A percentile compares a stretch with the other conserved stretches of the same genome.
phyloP scores from a whole-genome alignment of 2,329 filamentous ascomycete genomes.

The Pseudogymnoascus sp. region DNA sequence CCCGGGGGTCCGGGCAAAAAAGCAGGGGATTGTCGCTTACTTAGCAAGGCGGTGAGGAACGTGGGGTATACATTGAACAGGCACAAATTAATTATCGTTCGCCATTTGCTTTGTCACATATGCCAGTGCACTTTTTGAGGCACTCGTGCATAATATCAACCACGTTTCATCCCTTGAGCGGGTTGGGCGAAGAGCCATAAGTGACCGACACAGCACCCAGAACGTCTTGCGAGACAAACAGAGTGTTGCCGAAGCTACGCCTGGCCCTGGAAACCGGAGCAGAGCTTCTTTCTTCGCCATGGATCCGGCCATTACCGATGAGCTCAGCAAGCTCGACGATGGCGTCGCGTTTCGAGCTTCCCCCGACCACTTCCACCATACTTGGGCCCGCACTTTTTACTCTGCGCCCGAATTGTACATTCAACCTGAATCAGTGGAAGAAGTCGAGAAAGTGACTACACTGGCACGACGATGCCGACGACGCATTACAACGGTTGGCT shows the following conservation, averaged over 20 bases:
- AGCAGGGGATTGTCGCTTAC: slow-evolving; percentile 2
- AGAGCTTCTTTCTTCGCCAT: background rate
- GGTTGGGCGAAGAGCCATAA: background rate
- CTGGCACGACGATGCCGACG: slow-evolving; percentile 75
- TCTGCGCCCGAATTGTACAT: slow-evolving; percentile 87
- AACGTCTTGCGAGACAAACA: slow-evolving; percentile 1
- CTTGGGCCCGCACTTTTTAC: slow-evolving; percentile 91
- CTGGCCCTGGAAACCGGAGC: background rate
- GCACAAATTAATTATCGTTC: slow-evolving; percentile 2
- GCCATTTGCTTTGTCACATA: background rate
- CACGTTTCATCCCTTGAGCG: slow-evolving; percentile 5
- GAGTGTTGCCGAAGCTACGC: background rate
- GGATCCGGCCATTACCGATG: slow-evolving; percentile 40
- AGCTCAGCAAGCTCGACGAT: slow-evolving; percentile 49
- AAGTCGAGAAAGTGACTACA: slow-evolving; percentile 75
- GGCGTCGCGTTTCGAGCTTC: slow-evolving; percentile 69
- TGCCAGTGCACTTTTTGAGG: slow-evolving; percentile 5
- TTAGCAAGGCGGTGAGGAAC: slow-evolving; percentile 4
- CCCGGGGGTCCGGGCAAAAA: slow-evolving; percentile 1
- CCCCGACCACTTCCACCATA: slow-evolving; percentile 69
- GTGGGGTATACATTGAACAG: background rate
- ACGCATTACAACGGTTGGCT: slow-evolving; percentile 78
- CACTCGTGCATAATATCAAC: slow-evolving; percentile 1
- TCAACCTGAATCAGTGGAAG: slow-evolving; percentile 67
- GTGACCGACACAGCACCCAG: background rate